Percentiles rank a stretch among this genome's conserved stretches.
Evolutionary conservation across 352 stramenopile species (phyloP).

Genomic region (Phytopythium ostracodes): DNA sequence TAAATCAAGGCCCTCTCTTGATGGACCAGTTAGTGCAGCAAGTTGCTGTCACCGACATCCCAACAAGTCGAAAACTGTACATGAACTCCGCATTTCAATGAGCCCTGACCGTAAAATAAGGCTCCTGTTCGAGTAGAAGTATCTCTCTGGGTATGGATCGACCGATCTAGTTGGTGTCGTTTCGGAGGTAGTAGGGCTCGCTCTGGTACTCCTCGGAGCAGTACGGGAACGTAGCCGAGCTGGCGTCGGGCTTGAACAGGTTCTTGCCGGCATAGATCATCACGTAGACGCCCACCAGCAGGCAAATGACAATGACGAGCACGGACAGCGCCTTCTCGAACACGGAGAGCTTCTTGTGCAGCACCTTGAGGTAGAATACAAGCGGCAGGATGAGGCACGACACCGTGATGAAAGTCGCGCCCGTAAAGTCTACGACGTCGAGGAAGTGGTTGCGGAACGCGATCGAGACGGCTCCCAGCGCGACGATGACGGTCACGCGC

Average conservation of each 20-base stretch:
- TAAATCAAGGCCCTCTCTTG: neutral
- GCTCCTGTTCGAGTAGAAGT: neutral
- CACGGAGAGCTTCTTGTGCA: conserved; percentile 14
- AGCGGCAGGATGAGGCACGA: conserved; percentile 27
- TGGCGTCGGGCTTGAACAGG: conserved; percentile 16
- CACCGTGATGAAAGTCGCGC: conserved; percentile 17
- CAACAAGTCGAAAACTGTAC: too few relatives aligned
- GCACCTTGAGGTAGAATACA: conserved; percentile 24
- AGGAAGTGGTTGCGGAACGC: conserved; percentile 10
- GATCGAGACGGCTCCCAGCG: conserved; percentile 7
- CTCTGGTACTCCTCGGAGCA: conserved; percentile 11
- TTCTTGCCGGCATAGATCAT: conserved; percentile 26
- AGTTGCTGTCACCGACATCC: too few relatives aligned
- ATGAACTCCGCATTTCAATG: too few relatives aligned
- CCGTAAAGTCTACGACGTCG: conserved; percentile 28
- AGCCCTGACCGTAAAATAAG: neutral
- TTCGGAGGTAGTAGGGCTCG: conserved; percentile 14
- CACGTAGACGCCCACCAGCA: conserved; percentile 19
- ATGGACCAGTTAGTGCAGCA: too few relatives aligned
- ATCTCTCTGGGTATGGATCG: neutral
- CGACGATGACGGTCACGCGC: conserved; percentile 4
- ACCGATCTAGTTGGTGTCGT: conserved; percentile 12
- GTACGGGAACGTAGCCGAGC: conserved; percentile 12
- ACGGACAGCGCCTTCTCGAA: conserved; percentile 20
- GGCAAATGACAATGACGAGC: conserved; percentile 16